Evolutionary conservation across 345 rosid species (phyloP).

Genomic region (Sonneratia alba): DNA sequence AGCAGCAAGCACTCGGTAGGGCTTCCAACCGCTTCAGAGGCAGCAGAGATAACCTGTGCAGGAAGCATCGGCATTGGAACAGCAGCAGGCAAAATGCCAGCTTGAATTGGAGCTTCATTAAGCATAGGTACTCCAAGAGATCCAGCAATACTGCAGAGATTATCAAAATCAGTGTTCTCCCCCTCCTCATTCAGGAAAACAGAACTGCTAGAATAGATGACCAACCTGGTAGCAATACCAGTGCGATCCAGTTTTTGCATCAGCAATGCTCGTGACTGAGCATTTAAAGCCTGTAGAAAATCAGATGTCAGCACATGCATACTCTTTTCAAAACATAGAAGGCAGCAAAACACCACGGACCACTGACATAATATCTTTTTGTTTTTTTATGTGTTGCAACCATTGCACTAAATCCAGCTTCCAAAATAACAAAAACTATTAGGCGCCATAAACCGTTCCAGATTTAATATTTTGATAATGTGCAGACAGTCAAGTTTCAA

Average conservation of each 20-base stretch:
- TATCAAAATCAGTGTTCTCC: slow-evolving; percentile 10
- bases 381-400: background rate
- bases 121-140: slow-evolving; percentile 55
- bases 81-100: slow-evolving; percentile 36
- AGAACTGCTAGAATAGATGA: slow-evolving; percentile 23
- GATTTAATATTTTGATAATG: too few species aligned
- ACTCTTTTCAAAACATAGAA: background rate
- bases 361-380: too few species aligned
- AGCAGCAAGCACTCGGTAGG: slow-evolving; percentile 77
- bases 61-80: slow-evolving; percentile 45
- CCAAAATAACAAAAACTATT: too few species aligned
- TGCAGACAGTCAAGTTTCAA: too few species aligned
- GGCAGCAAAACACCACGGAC: background rate
- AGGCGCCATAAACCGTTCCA: too few species aligned
- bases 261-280: slow-evolving; percentile 77
- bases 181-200: background rate
- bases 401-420: background rate
- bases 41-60: slow-evolving; percentile 34
- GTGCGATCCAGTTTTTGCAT: slow-evolving; percentile 92
- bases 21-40: slow-evolving; percentile 50
- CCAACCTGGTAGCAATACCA: slow-evolving; percentile 67
- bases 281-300: slow-evolving; percentile 60
- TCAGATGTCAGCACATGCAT: background rate
- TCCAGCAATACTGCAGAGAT: slow-evolving; percentile 47
- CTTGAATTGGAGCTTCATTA: slow-evolving; percentile 54